Percentiles rank a stretch among this genome's conserved stretches.
These are phyloP conservation scores for Solanum rostratum DNA, from an alignment of 257 asterid genomes.

Conservation along the genomic window DNA sequence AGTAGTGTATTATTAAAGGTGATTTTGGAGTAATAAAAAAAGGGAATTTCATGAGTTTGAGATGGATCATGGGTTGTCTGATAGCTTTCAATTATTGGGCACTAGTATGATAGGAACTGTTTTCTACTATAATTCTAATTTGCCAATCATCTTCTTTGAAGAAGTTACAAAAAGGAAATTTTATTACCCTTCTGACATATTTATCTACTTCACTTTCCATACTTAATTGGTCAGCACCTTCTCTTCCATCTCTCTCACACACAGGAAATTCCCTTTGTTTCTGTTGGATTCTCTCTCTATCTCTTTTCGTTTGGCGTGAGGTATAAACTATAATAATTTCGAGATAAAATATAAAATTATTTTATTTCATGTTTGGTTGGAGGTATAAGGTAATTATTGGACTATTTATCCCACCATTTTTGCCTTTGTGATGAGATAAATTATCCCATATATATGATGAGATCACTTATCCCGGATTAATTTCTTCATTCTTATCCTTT, in stretches of 20 bases:
- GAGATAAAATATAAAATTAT: too few relatives aligned
- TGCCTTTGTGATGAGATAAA: too few relatives aligned
- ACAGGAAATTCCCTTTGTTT: conserved; percentile 13
- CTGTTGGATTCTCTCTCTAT: not conserved
- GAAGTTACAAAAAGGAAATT: conserved; percentile 26
- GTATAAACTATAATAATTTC: too few relatives aligned
- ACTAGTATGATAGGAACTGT: not conserved
- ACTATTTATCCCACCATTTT: too few relatives aligned
- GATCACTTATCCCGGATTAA: too few relatives aligned
- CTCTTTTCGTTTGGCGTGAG: too few relatives aligned
- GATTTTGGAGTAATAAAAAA: not conserved
- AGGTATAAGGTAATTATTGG: too few relatives aligned
- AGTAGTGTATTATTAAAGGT: not conserved
- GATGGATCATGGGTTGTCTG: conserved; percentile 39
- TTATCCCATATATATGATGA: too few relatives aligned
- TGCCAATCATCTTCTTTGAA: conserved; percentile 15
- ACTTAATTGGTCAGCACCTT: not conserved
- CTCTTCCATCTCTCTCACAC: not conserved
- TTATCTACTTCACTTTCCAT: conserved; percentile 15
- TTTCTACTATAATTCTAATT: not conserved
- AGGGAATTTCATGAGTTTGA: not conserved
- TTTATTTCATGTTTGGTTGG: too few relatives aligned
- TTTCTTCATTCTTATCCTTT: not conserved
- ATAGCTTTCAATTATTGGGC: conserved; percentile 28
- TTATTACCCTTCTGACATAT: conserved; percentile 16